Conservation (phyloP, 305 asterid genomes). For the Vinca major region DNA sequence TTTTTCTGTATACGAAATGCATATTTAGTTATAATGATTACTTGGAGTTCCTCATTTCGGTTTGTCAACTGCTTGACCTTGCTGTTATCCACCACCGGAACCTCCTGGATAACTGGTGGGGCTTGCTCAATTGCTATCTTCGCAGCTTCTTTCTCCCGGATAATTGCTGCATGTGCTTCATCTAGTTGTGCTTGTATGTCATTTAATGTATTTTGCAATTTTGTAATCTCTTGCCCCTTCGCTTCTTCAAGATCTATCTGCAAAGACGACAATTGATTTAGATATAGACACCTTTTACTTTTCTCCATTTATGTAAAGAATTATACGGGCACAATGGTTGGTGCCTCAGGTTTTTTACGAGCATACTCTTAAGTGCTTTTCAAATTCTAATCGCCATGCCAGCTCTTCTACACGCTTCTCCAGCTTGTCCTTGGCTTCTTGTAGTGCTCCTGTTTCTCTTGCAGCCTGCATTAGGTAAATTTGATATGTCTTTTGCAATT, state of each 20-base stretch:
- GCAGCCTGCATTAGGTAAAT: conserved; percentile 55
- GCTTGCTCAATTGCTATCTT: conserved; percentile 82
- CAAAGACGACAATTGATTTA: conserved; percentile 14
- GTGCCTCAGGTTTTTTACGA: not conserved
- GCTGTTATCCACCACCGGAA: conserved; percentile 68
- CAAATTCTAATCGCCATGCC: conserved; percentile 85
- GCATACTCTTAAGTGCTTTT: conserved; percentile 75
- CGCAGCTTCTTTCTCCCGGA: conserved; percentile 80
- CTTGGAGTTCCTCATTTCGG: conserved; percentile 71
- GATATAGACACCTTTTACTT: not conserved
- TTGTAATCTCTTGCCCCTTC: conserved; percentile 71
- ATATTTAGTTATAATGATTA: conserved; percentile 14
- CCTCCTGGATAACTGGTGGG: conserved; percentile 87
- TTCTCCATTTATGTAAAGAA: not conserved
- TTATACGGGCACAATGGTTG: not conserved
- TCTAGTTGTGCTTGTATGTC: conserved; percentile 64
- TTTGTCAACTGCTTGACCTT: conserved; percentile 66
- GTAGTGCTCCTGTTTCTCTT: conserved; percentile 92
- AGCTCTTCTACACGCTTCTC: conserved; percentile 93
- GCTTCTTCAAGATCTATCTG: conserved; percentile 92
- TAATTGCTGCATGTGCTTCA: conserved; percentile 58
- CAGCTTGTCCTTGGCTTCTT: conserved; percentile 95
- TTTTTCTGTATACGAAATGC: not conserved
- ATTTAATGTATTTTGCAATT: conserved; percentile 56
- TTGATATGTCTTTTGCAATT: not conserved